These are phyloP conservation scores for Eucalyptus leucophloia DNA, from an alignment of 345 rosid genomes.

Conservation along the genomic window DNA sequence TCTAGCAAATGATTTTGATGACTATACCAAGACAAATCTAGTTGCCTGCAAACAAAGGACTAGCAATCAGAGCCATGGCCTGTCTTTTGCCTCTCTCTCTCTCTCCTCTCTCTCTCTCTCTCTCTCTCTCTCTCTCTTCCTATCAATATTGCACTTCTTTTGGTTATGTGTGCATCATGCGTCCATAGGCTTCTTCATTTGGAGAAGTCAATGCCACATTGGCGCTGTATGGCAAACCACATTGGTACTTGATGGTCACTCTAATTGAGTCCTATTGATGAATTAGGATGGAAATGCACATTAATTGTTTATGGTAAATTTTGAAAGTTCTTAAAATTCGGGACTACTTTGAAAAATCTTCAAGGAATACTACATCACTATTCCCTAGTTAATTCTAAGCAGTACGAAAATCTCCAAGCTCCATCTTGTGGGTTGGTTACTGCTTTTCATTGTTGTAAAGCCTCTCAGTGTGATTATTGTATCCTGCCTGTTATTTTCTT, in stretches of 20 bases:
- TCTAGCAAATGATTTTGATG: background rate
- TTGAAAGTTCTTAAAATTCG: background rate
- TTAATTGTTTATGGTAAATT: background rate
- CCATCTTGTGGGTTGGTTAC: background rate
- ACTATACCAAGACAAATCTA: background rate
- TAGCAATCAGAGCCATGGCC: background rate
- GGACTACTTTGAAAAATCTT: background rate
- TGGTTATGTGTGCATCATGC: background rate
- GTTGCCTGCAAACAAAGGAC: background rate
- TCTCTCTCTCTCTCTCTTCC: background rate
- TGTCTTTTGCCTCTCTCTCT: background rate
- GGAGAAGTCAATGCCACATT: background rate
- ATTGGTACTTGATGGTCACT: background rate
- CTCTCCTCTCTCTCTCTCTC: background rate
- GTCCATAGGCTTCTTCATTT: background rate
- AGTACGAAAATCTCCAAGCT: background rate
- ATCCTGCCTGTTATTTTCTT: background rate
- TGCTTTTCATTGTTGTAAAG: background rate
- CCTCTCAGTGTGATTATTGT: background rate
- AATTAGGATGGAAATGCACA: background rate
- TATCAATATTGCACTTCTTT: background rate
- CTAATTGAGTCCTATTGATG: background rate
- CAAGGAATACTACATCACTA: background rate
- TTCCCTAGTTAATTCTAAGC: background rate
- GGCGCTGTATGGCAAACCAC: background rate